phyloP scores from a whole-genome alignment of 139 green algal genomes.

The Coelastrella sp. region DNA sequence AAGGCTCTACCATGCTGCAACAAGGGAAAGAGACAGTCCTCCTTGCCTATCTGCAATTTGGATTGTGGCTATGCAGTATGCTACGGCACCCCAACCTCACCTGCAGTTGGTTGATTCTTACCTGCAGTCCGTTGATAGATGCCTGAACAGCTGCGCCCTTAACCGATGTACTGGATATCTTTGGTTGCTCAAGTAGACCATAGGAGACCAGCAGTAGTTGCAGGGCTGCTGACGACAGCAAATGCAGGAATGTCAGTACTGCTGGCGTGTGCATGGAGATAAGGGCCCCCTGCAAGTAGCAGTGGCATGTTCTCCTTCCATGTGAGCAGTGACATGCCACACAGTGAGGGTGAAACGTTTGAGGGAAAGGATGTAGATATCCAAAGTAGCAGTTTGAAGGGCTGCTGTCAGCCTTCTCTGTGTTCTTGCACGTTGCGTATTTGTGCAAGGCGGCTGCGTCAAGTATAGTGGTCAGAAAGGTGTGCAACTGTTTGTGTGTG shows the following conservation, averaged over 20 bases:
- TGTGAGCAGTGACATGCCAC: neutral
- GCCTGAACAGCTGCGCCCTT: slow-evolving; percentile 22
- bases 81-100: neutral
- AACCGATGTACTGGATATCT: neutral
- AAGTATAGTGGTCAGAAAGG: neutral
- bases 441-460: neutral
- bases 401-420: neutral
- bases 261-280: slow-evolving; percentile 43
- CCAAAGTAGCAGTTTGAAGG: neutral
- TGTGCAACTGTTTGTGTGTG: neutral
- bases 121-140: neutral
- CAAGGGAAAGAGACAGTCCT: too few species aligned
- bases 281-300: slow-evolving; percentile 9
- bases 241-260: slow-evolving; percentile 51
- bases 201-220: neutral
- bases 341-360: neutral
- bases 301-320: neutral
- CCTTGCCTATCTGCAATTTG: too few species aligned
- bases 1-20: too few species aligned
- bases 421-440: neutral
- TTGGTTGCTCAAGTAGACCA: slow-evolving; percentile 22
- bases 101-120: neutral
- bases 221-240: slow-evolving; percentile 4
- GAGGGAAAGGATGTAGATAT: neutral
- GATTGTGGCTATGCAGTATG: neutral